Evolutionary conservation across 2,329 filamentous ascomycete species (phyloP).

Genomic region (Fusarium nurragi): DNA sequence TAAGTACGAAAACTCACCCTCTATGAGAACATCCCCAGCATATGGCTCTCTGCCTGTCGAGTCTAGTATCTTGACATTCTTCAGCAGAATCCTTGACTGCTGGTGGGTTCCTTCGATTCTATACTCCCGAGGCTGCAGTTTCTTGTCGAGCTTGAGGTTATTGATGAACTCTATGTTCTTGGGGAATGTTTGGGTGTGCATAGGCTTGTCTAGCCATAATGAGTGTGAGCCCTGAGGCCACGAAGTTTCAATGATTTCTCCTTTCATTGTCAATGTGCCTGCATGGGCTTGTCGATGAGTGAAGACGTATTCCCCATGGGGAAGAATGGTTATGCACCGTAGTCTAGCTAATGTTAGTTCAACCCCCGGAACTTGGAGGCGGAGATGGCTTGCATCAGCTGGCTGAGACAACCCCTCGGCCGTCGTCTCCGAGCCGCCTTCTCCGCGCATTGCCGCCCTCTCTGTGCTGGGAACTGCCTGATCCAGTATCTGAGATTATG

Average conservation of each 20-base stretch:
- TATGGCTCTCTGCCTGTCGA: background rate
- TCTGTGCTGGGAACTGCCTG: too few species aligned
- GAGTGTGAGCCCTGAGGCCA: conserved; percentile 12
- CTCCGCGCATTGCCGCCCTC: conserved; percentile 20
- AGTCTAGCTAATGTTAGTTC: too few species aligned
- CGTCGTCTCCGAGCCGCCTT: background rate
- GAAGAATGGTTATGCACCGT: background rate
- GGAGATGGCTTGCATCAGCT: too few species aligned
- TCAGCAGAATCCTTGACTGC: background rate
- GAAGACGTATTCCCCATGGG: background rate
- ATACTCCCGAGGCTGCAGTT: background rate
- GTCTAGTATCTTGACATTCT: background rate
- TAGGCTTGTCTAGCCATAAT: conserved; percentile 12
- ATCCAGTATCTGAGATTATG: too few species aligned
- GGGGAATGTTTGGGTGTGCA: background rate
- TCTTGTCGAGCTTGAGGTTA: background rate
- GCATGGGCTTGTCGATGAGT: background rate
- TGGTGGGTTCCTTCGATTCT: background rate
- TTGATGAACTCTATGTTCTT: background rate
- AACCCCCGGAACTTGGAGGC: too few species aligned
- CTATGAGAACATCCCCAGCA: background rate
- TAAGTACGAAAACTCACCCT: background rate
- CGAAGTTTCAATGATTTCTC: background rate
- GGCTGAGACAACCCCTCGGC: background rate
- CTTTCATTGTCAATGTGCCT: conserved; percentile 2